These are phyloP conservation scores for Chalaropsis thielavioides DNA, from an alignment of 2,329 filamentous ascomycete species.

Conservation along the genomic window DNA sequence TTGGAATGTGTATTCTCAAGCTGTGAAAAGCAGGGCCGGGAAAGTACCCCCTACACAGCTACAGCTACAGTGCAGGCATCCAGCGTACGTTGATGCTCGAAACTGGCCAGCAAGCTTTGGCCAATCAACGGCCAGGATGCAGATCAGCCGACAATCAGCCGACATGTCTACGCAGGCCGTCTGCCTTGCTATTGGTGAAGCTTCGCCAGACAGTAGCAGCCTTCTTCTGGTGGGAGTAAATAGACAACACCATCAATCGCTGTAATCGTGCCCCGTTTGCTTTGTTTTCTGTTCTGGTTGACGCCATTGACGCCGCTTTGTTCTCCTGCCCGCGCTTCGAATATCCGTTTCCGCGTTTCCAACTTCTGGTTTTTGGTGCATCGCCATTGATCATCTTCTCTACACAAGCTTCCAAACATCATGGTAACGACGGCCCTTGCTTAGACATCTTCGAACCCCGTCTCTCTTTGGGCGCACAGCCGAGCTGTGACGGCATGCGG, in stretches of 20 bases:
- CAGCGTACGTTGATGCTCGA: constrained; percentile 8
- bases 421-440: constrained; percentile 7
- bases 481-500: background rate
- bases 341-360: background rate
- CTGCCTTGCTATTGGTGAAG: constrained; percentile 11
- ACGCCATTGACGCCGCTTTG: background rate
- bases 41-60: background rate
- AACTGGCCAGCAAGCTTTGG: constrained; percentile 12
- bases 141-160: constrained; percentile 12
- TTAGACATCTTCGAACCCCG: background rate
- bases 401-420: constrained; percentile 2
- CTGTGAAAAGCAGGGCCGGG: background rate
- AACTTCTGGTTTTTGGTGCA: background rate
- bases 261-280: background rate
- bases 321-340: background rate
- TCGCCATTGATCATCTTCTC: background rate
- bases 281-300: background rate
- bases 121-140: constrained; percentile 11
- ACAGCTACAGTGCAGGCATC: constrained; percentile 14
- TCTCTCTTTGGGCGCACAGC: background rate
- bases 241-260: background rate
- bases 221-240: background rate
- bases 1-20: background rate
- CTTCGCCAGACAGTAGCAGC: constrained; percentile 9
- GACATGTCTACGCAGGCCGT: constrained; percentile 19